A percentile compares a stretch with the other conserved stretches of the same genome.
These are phyloP conservation scores for Aureobasidium zeae DNA, from an alignment of 2,329 filamentous ascomycete species.

Conservation along the genomic window DNA sequence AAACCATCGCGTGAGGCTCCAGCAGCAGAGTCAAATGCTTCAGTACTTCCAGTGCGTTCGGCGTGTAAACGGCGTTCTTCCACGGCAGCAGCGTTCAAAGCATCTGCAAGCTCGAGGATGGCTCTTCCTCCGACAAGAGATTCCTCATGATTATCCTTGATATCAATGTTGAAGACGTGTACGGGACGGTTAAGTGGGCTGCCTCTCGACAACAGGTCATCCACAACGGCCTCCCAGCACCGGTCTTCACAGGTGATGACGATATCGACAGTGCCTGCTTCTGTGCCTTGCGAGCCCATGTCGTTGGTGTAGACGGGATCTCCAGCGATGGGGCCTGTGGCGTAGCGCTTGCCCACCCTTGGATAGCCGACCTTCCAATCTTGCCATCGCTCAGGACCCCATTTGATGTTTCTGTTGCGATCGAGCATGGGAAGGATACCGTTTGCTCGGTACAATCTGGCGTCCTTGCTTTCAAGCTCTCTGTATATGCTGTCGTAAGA, in stretches of 20 bases:
- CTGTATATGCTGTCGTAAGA: slow-evolving; percentile 93
- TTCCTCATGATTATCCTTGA: slow-evolving; percentile 97
- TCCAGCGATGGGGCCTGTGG: slow-evolving; percentile 5
- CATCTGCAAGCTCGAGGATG: slow-evolving; percentile 83
- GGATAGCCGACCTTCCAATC: slow-evolving; percentile 89
- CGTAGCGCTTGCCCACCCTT: slow-evolving; percentile 54
- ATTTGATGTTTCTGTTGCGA: slow-evolving; percentile 84
- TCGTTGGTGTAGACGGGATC: slow-evolving; percentile 49
- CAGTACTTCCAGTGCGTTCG: slow-evolving; percentile 58
- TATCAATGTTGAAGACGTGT: slow-evolving; percentile 97
- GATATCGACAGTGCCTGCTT: slow-evolving; percentile 82
- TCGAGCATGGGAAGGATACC: slow-evolving; percentile 93
- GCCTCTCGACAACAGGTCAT: slow-evolving; percentile 80
- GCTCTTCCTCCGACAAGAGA: slow-evolving; percentile 81
- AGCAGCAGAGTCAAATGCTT: slow-evolving; percentile 43
- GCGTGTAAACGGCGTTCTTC: slow-evolving; percentile 56
- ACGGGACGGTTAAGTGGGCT: slow-evolving; percentile 83
- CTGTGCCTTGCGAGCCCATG: slow-evolving; percentile 68
- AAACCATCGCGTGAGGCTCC: slow-evolving; percentile 58
- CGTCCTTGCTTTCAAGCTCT: slow-evolving; percentile 78
- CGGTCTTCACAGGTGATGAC: slow-evolving; percentile 97
- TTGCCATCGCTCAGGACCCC: slow-evolving; percentile 93
- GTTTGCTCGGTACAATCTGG: slow-evolving; percentile 79
- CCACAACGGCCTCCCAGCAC: slow-evolving; percentile 95
- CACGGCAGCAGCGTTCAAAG: slow-evolving; percentile 67